phyloP scores from a whole-genome alignment of 2,329 filamentous ascomycete species.

The Penicillium sp. region DNA sequence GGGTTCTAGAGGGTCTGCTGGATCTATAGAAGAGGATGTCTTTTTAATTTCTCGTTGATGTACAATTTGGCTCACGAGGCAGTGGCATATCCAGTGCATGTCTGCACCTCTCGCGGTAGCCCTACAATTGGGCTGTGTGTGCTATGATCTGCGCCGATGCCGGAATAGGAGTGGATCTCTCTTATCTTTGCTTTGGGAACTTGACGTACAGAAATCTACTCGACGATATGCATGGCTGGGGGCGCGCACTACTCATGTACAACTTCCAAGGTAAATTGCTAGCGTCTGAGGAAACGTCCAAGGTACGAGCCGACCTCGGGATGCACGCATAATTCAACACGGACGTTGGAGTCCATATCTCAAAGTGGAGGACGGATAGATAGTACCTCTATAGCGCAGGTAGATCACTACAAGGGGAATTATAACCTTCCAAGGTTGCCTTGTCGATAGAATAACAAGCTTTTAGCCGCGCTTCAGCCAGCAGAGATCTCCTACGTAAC shows the following conservation, averaged over 20 bases:
- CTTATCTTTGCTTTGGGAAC: constrained; percentile 3
- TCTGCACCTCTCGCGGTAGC: not conserved
- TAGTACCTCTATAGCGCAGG: not conserved
- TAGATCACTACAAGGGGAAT: too few species aligned
- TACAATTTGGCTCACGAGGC: too few species aligned
- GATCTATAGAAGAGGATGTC: not conserved
- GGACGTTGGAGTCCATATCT: too few species aligned
- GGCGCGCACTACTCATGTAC: too few species aligned
- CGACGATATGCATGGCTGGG: too few species aligned
- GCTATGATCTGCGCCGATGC: constrained; percentile 8
- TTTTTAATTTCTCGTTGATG: not conserved
- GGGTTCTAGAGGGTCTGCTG: not conserved
- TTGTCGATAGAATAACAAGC: not conserved
- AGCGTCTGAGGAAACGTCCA: not conserved
- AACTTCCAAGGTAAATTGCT: too few species aligned
- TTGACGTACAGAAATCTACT: not conserved
- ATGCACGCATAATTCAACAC: too few species aligned
- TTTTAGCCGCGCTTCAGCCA: not conserved
- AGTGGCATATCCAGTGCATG: not conserved
- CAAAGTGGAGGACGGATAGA: too few species aligned
- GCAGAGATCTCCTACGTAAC: not conserved
- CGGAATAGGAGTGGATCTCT: constrained; percentile 4
- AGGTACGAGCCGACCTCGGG: not conserved
- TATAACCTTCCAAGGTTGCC: too few species aligned
- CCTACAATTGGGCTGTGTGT: not conserved